Evolutionary conservation across 169 alveolate species (phyloP), one percentile per base, ranked within the genome.

Genomic region (Cardiosporidium cionae): DNA sequence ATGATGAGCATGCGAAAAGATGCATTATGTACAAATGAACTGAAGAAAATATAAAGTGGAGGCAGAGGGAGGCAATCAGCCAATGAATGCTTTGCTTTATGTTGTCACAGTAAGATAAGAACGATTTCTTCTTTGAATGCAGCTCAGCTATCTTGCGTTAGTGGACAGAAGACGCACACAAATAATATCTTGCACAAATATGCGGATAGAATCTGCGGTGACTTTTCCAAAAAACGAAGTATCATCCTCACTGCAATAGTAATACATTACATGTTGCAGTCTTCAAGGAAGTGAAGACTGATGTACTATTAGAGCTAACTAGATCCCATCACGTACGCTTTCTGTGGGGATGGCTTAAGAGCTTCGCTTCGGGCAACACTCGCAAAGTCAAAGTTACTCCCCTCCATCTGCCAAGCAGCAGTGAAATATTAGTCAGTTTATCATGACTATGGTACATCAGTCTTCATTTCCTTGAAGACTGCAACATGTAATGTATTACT

Each of bases 211-310:
- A 9, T 16, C 16, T 16, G 9, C 16, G 44, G 16, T 9, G 22
- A 63, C 16, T 63, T 16, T 2, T 2, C 28, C 31, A 6, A 2
- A 27, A 1, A 7, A 63, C 58, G 32, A 29, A 1, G 2, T 5
- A 2, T 53, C 76, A 70, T 70, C 76, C 25, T 52, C 67, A n/a
- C 76, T 31, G 76, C 76, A 70, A 70, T 70, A 70, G 76, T 25
- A 70, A 63, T 70, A 70, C 54, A 70, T 70, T 70, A 70, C 7
- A 54, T 70, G 76, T 70, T 70, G 76, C 76, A 70, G 76, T 70
- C 76, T 58, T 70, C 76, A 70, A 63, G 76, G 34, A 44, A 44
- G n/a, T 44, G 58, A 44, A 44, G 58, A 44, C 58, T 44, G 58
- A 44, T 44, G 58, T n/a, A n/a, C n/a, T n/a, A n/a, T n/a, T n/a